phyloP scores from a whole-genome alignment of 495 filamentous ascomycete species.

The Hypoxylon fragiforme region DNA sequence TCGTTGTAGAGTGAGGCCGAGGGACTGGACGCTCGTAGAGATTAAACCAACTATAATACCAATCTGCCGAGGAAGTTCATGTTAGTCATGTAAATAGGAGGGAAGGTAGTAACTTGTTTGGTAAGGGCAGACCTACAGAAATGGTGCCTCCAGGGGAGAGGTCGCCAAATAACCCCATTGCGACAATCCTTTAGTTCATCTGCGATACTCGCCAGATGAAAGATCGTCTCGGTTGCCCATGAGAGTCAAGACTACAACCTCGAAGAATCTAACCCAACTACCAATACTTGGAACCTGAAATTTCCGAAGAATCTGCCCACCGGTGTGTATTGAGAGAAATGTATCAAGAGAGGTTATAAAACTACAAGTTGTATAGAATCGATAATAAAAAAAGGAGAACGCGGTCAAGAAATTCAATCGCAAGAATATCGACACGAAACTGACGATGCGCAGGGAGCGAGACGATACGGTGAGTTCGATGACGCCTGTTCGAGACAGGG shows the following conservation, averaged over 20 bases:
- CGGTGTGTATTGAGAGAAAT: too few species aligned
- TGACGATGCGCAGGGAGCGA: conserved; percentile 12
- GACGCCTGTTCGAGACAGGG: conserved; percentile 14
- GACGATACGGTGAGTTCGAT: conserved; percentile 25
- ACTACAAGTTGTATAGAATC: background rate
- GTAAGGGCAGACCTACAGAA: conserved; percentile 60
- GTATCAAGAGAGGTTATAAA: too few species aligned
- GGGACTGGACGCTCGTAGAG: conserved; percentile 89
- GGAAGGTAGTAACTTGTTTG: background rate
- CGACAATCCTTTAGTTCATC: conserved; percentile 38
- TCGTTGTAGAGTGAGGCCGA: conserved; percentile 96
- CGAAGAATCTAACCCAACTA: background rate
- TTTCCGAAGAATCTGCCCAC: too few species aligned
- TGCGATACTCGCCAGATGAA: conserved; percentile 27
- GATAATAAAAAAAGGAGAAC: background rate
- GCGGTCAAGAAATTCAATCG: conserved; percentile 1
- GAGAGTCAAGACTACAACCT: conserved; percentile 6
- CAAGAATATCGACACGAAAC: conserved; percentile 7
- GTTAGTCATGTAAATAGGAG: conserved; percentile 1
- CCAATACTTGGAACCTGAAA: too few species aligned
- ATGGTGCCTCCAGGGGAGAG: conserved; percentile 86
- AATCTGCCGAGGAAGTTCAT: conserved; percentile 56
- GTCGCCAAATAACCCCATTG: conserved; percentile 77
- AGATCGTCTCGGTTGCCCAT: conserved; percentile 29
- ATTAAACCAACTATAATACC: conserved; percentile 91